Conservation (phyloP, 2,329 filamentous ascomycete genomes). For the Penicillium brevicompactum region DNA sequence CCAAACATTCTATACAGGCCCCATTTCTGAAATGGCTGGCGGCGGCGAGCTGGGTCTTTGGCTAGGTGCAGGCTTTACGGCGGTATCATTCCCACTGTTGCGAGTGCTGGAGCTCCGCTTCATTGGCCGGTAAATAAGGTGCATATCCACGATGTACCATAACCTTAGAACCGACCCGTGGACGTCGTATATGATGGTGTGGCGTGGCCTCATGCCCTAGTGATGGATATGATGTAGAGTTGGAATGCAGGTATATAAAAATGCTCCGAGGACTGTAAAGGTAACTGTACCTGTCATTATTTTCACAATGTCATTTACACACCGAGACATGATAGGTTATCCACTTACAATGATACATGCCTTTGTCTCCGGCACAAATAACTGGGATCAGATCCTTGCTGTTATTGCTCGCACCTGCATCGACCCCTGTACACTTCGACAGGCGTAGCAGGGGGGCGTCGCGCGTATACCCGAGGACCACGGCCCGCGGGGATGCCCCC, state of each 20-base stretch:
- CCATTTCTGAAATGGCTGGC: conserved; percentile 35
- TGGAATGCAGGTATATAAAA: too few species aligned
- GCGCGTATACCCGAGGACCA: conserved; percentile 7
- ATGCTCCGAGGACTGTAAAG: background rate
- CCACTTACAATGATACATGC: too few species aligned
- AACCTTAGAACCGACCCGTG: too few species aligned
- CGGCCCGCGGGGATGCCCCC: conserved; percentile 11
- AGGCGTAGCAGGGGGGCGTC: background rate
- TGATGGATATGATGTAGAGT: too few species aligned
- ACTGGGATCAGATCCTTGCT: too few species aligned
- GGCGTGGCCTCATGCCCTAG: background rate
- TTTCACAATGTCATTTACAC: background rate
- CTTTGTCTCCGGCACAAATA: too few species aligned
- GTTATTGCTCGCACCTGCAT: too few species aligned
- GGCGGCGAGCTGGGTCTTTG: conserved; percentile 43
- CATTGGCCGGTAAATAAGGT: conserved; percentile 27
- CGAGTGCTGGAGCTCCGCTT: conserved; percentile 36
- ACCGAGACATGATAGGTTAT: too few species aligned
- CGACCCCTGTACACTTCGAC: too few species aligned
- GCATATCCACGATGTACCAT: too few species aligned
- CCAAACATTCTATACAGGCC: conserved; percentile 43
- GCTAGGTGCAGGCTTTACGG: conserved; percentile 39
- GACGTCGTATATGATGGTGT: background rate
- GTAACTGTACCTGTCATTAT: background rate
- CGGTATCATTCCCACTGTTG: conserved; percentile 37